A percentile compares a stretch with the other conserved stretches of the same genome.
phyloP scores from a whole-genome alignment of 2,329 filamentous ascomycete species.

The Sporothrix brunneoviolacea region DNA sequence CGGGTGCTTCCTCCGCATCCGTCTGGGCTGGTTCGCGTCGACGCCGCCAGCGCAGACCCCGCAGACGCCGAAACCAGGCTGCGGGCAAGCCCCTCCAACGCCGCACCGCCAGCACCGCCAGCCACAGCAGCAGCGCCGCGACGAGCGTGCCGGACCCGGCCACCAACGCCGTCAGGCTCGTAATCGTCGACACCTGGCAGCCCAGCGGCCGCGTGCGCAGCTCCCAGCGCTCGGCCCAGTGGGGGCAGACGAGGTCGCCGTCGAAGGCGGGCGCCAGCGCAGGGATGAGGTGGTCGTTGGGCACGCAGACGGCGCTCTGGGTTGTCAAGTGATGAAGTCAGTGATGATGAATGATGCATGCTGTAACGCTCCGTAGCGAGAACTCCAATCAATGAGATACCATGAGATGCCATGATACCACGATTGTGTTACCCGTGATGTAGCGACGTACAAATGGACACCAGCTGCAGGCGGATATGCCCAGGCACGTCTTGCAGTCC shows the following conservation, averaged over 20 bases:
- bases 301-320: constrained; percentile 49
- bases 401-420: too few species aligned
- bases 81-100: constrained; percentile 4
- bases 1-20: background rate
- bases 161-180: constrained; percentile 30
- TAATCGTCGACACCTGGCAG: constrained; percentile 37
- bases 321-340: constrained; percentile 9
- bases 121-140: constrained; percentile 21
- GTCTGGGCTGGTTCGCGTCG: background rate
- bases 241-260: constrained; percentile 42
- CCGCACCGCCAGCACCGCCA: constrained; percentile 15
- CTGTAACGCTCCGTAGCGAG: too few species aligned
- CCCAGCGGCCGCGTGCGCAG: constrained; percentile 33
- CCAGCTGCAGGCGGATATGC: constrained; percentile 40
- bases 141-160: constrained; percentile 28
- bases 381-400: too few species aligned
- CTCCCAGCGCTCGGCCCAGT: constrained; percentile 42
- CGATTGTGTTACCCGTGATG: too few species aligned
- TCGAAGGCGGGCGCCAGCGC: constrained; percentile 45
- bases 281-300: constrained; percentile 39
- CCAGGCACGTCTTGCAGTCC: constrained; percentile 41
- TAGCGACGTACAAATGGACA: constrained; percentile 44
- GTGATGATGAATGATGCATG: too few species aligned
- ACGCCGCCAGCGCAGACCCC: background rate
- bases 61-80: background rate